A percentile compares a stretch with the other conserved stretches of the same genome.
Evolutionary conservation across 345 rosid genomes (phyloP).

Genomic region (Lenwebbia sp.): DNA sequence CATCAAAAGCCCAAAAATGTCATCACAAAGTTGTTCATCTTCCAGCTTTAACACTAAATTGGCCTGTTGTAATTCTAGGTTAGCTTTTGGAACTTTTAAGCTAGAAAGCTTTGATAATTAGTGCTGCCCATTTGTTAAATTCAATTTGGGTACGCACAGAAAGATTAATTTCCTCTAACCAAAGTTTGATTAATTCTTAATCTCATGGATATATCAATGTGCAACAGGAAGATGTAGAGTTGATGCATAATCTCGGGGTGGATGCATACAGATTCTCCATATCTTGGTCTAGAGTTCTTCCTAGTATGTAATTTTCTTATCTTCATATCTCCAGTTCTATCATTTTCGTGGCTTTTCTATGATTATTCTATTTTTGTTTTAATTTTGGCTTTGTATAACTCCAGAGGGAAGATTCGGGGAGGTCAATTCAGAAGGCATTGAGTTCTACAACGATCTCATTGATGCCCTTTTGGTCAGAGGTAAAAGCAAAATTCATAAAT

Average conservation of each 20-base stretch:
- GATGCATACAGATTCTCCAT: conserved; percentile 16
- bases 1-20: neutral
- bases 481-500: neutral
- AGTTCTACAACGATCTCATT: conserved; percentile 11
- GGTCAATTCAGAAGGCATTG: conserved; percentile 11
- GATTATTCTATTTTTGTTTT: neutral
- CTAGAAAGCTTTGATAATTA: neutral
- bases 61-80: neutral
- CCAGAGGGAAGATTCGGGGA: conserved; percentile 19
- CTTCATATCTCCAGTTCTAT: neutral
- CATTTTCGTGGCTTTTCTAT: neutral
- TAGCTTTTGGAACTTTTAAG: neutral
- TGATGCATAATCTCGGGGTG: conserved; percentile 11
- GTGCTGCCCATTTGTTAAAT: neutral
- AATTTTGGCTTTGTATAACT: neutral
- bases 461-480: conserved; percentile 10
- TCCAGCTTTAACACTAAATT: neutral
- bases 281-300: conserved; percentile 18
- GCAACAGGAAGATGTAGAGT: conserved; percentile 10
- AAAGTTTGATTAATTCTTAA: neutral
- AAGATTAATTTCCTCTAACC: neutral
- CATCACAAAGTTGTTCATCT: neutral
- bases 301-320: conserved; percentile 2
- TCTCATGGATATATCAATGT: neutral
- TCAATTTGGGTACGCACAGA: neutral